Conservation (phyloP, 306 rosid genomes). For the Quercus engelmannii region DNA sequence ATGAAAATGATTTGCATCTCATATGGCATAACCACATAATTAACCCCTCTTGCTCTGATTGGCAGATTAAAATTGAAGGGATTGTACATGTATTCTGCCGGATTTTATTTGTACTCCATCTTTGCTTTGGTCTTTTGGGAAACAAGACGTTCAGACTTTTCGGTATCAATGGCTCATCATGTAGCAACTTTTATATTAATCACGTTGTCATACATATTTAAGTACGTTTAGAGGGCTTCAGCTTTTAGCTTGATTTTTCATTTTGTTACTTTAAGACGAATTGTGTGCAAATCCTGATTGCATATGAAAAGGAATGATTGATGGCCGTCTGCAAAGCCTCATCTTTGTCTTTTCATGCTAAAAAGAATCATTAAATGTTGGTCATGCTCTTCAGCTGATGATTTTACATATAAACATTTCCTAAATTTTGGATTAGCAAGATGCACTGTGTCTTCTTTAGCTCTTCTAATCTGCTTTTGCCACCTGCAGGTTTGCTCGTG, state of each 20-base stretch:
- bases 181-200: constrained; percentile 73
- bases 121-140: constrained; percentile 91
- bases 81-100: constrained; percentile 75
- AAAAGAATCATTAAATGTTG: not conserved
- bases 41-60: constrained; percentile 1
- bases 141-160: constrained; percentile 89
- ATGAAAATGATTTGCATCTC: not conserved
- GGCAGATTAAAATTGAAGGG: constrained; percentile 87
- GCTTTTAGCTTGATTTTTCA: constrained; percentile 21
- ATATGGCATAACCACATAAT: not conserved
- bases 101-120: constrained; percentile 84
- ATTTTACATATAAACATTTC: not conserved
- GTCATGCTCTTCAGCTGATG: not conserved
- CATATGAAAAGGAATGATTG: not conserved
- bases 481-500: constrained; percentile 74
- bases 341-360: not conserved
- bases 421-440: not conserved
- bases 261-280: too few relatives aligned
- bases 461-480: not conserved
- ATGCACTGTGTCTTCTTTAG: not conserved
- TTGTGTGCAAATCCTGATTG: not conserved
- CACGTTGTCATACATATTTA: constrained; percentile 62
- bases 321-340: not conserved
- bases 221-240: constrained; percentile 40
- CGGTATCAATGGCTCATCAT: constrained; percentile 88